Base-by-base conservation (phyloP, 768 basidiomycete species). In the Rhizopogon vesiculosus region DNA sequence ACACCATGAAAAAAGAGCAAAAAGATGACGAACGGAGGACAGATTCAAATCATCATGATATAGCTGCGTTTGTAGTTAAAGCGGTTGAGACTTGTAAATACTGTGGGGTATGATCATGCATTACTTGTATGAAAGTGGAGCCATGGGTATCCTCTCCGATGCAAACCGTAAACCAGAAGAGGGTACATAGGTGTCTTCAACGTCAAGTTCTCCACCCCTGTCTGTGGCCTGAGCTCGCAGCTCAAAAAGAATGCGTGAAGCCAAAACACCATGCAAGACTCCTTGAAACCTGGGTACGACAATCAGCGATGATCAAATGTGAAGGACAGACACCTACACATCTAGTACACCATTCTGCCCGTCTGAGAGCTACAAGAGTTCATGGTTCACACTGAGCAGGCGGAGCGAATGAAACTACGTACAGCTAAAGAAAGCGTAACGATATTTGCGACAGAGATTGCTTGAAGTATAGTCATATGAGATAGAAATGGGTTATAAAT, bases 241-340 rank as follows among this genome's bases (percentile, higher is more conserved):
- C 15, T 58, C 50, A 22, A 59, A 59, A 3, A 59, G 52, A 43
- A 59, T 58, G 16, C 59, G 51, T 3, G 59, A 57, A 10, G 59
- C 59, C 52, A 59, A 44, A 18, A 58, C 56, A 10, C 59, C 44
- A 10, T 59, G 59, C 16, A 59, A 31, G 28, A 57, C 50, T 16
- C 45, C 56, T 57, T 59, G 56, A 18, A 59, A 50, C 15, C 59
- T 57, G 12, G 38, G 28, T 42, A 19, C 16, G 25, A 25, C 25
- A 25, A 25, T 25, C 13, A 16, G 31, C 42, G 16, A 39, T n/a
- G 7, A 16, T n/a, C 15, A 3, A 40, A n/a, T 8, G 41, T 25
- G 28, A 42, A 39, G 29, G 18, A 19, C 28, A 33, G 45, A 3
- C 7, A 45, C 58, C 53, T 45, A 59, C 58, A 56, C 55, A 3